Evolutionary conservation across 208 protist species (phyloP).

Genomic region (Leishmania aethiopica): DNA sequence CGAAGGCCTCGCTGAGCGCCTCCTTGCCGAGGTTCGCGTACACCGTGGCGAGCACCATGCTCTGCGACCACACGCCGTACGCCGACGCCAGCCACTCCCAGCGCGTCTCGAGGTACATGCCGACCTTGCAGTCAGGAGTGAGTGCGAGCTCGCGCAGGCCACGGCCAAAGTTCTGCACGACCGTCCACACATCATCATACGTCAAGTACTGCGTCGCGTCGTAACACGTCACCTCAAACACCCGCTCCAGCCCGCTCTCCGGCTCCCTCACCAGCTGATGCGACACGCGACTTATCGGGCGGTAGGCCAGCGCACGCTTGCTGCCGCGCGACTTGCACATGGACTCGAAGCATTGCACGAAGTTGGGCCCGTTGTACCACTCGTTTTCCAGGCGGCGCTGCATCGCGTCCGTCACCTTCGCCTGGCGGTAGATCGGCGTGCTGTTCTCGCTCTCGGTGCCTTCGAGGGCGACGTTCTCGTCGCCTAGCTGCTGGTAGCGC

Average conservation of each 20-base stretch:
- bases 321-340: conserved; percentile 33
- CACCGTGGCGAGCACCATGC: conserved; percentile 73
- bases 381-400: conserved; percentile 47
- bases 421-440: conserved; percentile 45
- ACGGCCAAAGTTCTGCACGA: conserved; percentile 50
- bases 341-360: conserved; percentile 49
- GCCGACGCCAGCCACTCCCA: conserved; percentile 83
- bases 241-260: conserved; percentile 51
- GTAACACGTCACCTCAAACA: conserved; percentile 55
- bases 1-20: conserved; percentile 78
- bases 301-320: conserved; percentile 58
- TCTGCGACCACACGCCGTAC: conserved; percentile 68
- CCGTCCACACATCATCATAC: conserved; percentile 62
- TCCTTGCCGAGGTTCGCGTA: conserved; percentile 88
- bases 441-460: conserved; percentile 30
- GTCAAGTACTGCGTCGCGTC: conserved; percentile 49
- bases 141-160: conserved; percentile 57
- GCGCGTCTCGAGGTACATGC: conserved; percentile 85
- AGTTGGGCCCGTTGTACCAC: conserved; percentile 48
- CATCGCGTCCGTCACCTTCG: conserved; percentile 41
- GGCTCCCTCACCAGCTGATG: conserved; percentile 48
- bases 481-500: conserved; percentile 26
- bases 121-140: conserved; percentile 39
- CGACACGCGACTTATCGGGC: conserved; percentile 43
- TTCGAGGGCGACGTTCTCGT: conserved; percentile 25